Conservation (phyloP, 2,329 filamentous ascomycete genomes). For the Aspergillus sojae region DNA sequence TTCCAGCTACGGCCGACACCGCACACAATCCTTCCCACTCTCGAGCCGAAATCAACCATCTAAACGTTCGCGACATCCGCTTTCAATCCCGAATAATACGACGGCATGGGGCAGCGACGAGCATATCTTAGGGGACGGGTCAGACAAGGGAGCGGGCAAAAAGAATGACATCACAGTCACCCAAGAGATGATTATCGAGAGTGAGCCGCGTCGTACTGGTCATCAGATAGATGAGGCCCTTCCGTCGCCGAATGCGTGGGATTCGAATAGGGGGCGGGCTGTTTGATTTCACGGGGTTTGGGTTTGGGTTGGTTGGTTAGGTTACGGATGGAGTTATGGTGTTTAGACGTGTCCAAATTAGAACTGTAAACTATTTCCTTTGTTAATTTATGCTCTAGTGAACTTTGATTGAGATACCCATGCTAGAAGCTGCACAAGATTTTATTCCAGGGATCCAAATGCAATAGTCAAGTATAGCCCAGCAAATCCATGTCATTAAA, state of each 20-base stretch:
- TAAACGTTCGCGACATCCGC: slow-evolving; percentile 8
- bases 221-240: neutral
- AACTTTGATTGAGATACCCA: too few species aligned
- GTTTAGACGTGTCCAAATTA: neutral
- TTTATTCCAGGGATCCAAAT: too few species aligned
- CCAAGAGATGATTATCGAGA: slow-evolving; percentile 29
- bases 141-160: neutral
- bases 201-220: slow-evolving; percentile 16
- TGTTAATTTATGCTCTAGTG: neutral
- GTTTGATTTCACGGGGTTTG: neutral
- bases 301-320: neutral
- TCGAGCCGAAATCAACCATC: slow-evolving; percentile 16
- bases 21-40: slow-evolving; percentile 24
- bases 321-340: neutral
- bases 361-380: neutral
- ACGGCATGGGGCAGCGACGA: slow-evolving; percentile 35
- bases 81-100: slow-evolving; percentile 5
- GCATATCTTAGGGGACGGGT: slow-evolving; percentile 22
- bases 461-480: too few species aligned
- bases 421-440: too few species aligned
- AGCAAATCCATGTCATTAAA: too few species aligned
- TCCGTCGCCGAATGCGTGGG: neutral
- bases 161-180: slow-evolving; percentile 29
- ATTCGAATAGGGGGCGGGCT: neutral
- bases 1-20: slow-evolving; percentile 5